Base-by-base conservation (phyloP, 441 rosid genomes). In the Euphorbia celastroides region DNA sequence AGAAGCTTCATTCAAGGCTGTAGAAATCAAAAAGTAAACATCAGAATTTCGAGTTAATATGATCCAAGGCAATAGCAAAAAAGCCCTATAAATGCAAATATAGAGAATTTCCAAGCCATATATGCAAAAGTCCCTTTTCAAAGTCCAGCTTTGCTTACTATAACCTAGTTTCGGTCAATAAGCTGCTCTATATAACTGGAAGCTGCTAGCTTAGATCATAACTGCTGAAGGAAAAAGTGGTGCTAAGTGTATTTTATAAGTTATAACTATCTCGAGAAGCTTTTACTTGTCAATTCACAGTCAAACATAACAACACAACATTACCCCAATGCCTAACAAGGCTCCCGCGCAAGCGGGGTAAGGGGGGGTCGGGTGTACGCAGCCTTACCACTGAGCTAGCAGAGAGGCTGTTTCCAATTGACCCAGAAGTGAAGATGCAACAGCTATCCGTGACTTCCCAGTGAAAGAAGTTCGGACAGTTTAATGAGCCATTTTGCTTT, bases 1-100 rank as follows among this genome's bases (percentile, higher is more conserved):
- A 2, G 97, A 94, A 19, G 98, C 98, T 81, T 94, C 99, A 46
- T 80, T 80, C 41, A 94, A 77, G 71, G 98, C 98, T 94, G 90
- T 81, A 78, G 23, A 64, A 11, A 57, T 34, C 36, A 59, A 50
- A n/a, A 65, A 26, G 7, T 27, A 36, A 26, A 6, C 9, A 64
- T 52, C 57, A 54, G 25, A 31, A 64, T 8, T 44, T 17, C 19
- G 16, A 32, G 3, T 31, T 31, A 60, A 23, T 4, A 42, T 26
- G 48, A 31, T 51, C 25, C 2, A 8, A 20, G 9, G 28, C 1
- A 10, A 19, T 19, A 66, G 22, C 23, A 25, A n/a, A 32, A 30
- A 50, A 22, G 13, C 22, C 16, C 57, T 2, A 48, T 5, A 28
- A 38, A 60, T 25, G 19, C 20, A 64, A 17, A 38, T 44, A 46